Evolutionary conservation across 805 yeast species (phyloP), one percentile per base, ranked within the genome.

Genomic region (Kuraishia floccosa): DNA sequence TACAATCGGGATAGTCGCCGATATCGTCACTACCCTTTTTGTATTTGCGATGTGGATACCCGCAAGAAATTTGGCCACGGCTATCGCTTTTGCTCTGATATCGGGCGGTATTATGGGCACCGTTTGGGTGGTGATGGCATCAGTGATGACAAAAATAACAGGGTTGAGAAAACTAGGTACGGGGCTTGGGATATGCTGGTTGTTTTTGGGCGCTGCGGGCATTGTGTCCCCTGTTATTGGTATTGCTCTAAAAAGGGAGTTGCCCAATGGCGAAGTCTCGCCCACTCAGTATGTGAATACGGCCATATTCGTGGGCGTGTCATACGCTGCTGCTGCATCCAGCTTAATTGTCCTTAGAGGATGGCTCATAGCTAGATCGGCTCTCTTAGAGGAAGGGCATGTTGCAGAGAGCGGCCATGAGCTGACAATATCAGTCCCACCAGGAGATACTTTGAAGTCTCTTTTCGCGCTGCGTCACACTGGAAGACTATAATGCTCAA

Each of bases 171-270:
- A 66, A 39, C 48, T 74, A 43, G 66, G 66, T 27, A 64, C 69
- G 12, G 65, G 72, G 13, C 59, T 71, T 68, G 39, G 66, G 4
- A 32, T 46, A 5, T 38, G 52, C 17, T 76, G 80, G 81, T 41
- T 62, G 10, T 49, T 63, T 22, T 43, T 65, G 27, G 82, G 78
- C 6, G 35, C 53, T 0, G 54, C 68, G 20, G 72, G 72, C 2
- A 47, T 70, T n/a, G 65, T 60, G 2, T 64, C 82, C 1, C 83
- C 83, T 1, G 62, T 75, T 15, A 65, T 76, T 36, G 83, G 83
- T 5, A 57, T 72, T 12, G 50, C 63, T 8, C 53, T 76, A 28
- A 71, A 70, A 35, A 49, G 50, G 7, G n/a, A n/a, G n/a, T 19
- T 35, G 4, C 27, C 41, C n/a, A 38, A 42, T 15, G 64, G 60